Percentiles rank a stretch among this genome's conserved stretches.
Evolutionary conservation across 2,329 filamentous ascomycete genomes (phyloP).

Genomic region (Volutella citrinella): DNA sequence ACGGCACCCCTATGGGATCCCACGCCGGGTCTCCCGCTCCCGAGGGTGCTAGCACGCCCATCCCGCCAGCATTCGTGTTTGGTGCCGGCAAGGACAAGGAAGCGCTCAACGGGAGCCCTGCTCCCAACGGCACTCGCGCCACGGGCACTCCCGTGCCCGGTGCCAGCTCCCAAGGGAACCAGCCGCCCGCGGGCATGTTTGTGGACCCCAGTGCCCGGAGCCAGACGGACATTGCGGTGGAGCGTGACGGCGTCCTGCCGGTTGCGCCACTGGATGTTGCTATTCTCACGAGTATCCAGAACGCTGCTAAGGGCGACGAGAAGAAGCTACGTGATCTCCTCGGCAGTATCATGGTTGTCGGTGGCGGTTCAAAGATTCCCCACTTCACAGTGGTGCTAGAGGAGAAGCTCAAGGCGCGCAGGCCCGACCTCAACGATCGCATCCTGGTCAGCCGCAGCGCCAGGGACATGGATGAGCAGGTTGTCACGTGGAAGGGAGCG

Average conservation of each 20-base stretch:
- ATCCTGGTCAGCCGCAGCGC: constrained; percentile 69
- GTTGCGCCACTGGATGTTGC: constrained; percentile 82
- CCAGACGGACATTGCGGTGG: constrained; percentile 55
- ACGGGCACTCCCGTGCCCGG: constrained; percentile 42
- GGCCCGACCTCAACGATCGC: constrained; percentile 58
- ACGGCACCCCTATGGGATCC: constrained; percentile 78
- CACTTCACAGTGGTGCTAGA: constrained; percentile 82
- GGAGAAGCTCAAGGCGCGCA: constrained; percentile 68
- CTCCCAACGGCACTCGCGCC: constrained; percentile 50
- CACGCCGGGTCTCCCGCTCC: constrained; percentile 85
- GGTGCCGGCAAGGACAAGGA: constrained; percentile 42
- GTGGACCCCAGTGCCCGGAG: constrained; percentile 51
- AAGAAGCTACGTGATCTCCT: constrained; percentile 90
- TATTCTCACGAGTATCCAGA: constrained; percentile 83
- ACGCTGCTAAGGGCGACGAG: constrained; percentile 84
- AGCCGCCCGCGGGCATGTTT: constrained; percentile 44
- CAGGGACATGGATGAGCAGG: constrained; percentile 91
- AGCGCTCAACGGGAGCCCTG: constrained; percentile 47
- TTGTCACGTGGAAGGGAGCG: constrained; percentile 97
- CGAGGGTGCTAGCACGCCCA: constrained; percentile 69
- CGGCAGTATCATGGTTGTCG: constrained; percentile 86
- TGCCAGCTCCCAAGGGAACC: constrained; percentile 27
- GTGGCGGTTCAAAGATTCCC: constrained; percentile 77
- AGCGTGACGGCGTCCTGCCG: constrained; percentile 78
- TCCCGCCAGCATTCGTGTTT: constrained; percentile 55